Base-by-base conservation (phyloP, 2,329 filamentous ascomycete genomes). In the Pyrenophora teres region DNA sequence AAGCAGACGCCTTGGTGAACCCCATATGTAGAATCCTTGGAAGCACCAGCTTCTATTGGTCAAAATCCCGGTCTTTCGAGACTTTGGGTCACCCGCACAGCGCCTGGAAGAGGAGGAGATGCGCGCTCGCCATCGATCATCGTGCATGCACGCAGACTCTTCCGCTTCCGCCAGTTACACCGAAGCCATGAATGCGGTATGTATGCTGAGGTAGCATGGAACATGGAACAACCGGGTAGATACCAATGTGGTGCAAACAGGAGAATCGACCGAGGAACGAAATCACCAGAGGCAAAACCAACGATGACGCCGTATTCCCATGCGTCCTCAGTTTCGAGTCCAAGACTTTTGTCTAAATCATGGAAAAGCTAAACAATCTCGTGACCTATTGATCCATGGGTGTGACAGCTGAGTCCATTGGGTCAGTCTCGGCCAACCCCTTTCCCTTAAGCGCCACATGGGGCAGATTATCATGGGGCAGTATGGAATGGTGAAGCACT, bases 121-220 rank as follows among this genome's bases (percentile, higher is more conserved):
- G 53, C 36, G 41, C 49, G 25, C 42, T 54, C 38, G 51, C 42
- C 32, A 35, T 35, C 42, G 35, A 46, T 49, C 35, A 27, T 27
- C 36, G 38, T 52, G 43, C 40, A 33, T 42, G 18, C 45, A 40
- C 46, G 23, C 55, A 41, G 39, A 42, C 23, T 36, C 40, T 60
- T 33, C 60, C 59, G 57, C 52, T 59, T 69, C 57, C 59, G 56
- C 58, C 32, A 45, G 64, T 41, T 59, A 60, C 67, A 68, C 67
- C 57, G 36, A 53, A 44, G 36, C 65, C 64, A 40, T 47, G 23
- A 48, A 13, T 44, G n/a, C 52, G 57, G 61, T 37, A 55, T 48
- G 50, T 47, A 47, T 50, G 12, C 46, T 59, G 44, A 52, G 46
- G 45, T 45, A 53, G 45, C 41, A 23, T 51, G 36, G 51, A 41